phyloP scores from a whole-genome alignment of 768 basidiomycete species.

The Favolaschia claudopus region DNA sequence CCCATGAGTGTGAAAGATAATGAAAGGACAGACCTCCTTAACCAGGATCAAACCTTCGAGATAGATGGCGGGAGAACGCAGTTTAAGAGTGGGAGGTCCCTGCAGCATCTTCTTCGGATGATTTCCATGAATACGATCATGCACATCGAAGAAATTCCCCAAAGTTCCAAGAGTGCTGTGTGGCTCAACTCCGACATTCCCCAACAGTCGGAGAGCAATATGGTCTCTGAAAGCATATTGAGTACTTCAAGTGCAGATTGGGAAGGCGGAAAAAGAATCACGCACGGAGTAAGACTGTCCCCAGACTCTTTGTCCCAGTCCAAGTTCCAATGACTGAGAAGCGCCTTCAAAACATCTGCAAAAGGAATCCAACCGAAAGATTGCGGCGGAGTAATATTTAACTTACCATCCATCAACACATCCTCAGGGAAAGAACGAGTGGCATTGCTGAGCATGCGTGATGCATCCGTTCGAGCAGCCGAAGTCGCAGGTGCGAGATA shows the following conservation, averaged over 20 bases:
- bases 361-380: neutral
- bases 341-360: neutral
- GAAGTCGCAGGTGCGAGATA: slow-evolving; percentile 8
- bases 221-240: neutral
- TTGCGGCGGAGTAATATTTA: neutral
- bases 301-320: slow-evolving; percentile 14
- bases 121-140: no score
- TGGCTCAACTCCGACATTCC: slow-evolving; percentile 3
- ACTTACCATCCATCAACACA: neutral
- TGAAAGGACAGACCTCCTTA: no score
- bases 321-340: slow-evolving; percentile 10
- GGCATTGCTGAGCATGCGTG: slow-evolving; percentile 4
- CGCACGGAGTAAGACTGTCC: neutral
- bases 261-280: neutral
- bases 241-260: neutral
- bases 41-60: no score
- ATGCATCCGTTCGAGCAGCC: slow-evolving; percentile 1
- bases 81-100: no score
- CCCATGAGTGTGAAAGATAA: no score
- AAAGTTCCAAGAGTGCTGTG: slow-evolving; percentile 5
- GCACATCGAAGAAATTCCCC: no score
- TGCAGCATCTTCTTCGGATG: no score
- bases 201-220: neutral
- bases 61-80: no score
- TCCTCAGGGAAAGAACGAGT: slow-evolving; percentile 8